These are phyloP conservation scores for Gnetum montanum DNA, from an alignment of 75 land plant genomes.

Conservation along the genomic window DNA sequence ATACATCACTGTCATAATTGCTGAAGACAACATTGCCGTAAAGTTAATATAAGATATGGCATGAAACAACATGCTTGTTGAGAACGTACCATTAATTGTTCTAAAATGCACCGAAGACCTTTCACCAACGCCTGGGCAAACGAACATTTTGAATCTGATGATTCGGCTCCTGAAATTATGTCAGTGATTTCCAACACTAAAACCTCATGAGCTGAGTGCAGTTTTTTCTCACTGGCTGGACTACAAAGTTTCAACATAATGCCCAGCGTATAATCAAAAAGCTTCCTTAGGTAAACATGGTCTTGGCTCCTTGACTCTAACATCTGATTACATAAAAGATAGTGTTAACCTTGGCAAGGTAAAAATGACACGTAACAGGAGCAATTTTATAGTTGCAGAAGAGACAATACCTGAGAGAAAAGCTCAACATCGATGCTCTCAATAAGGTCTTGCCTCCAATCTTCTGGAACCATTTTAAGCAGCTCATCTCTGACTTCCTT, in stretches of 20 bases:
- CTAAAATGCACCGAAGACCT: slow-evolving; percentile 79
- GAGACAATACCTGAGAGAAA: slow-evolving; percentile 57
- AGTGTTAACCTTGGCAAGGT: too few species aligned
- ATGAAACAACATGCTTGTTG: too few species aligned
- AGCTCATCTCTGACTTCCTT: slow-evolving; percentile 76
- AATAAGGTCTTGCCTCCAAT: slow-evolving; percentile 67
- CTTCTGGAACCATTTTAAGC: slow-evolving; percentile 53
- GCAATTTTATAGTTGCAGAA: neutral
- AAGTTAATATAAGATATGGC: too few species aligned
- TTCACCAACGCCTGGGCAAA: slow-evolving; percentile 29
- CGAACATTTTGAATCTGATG: slow-evolving; percentile 17
- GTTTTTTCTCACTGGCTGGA: slow-evolving; percentile 67
- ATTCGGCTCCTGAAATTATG: slow-evolving; percentile 15
- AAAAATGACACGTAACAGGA: neutral
- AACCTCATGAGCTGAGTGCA: slow-evolving; percentile 31
- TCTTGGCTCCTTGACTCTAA: slow-evolving; percentile 69
- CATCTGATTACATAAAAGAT: slow-evolving; percentile 30
- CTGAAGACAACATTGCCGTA: too few species aligned
- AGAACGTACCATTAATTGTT: slow-evolving; percentile 78
- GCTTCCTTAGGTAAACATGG: slow-evolving; percentile 54
- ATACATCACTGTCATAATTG: too few species aligned
- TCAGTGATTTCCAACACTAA: slow-evolving; percentile 54
- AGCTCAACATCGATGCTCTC: slow-evolving; percentile 75
- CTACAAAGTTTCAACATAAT: slow-evolving; percentile 66
- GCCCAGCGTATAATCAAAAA: slow-evolving; percentile 60